A percentile compares a stretch with the other conserved stretches of the same genome.
These are phyloP conservation scores for Suillus paluster DNA, from an alignment of 768 basidiomycete species.

Conservation along the genomic window DNA sequence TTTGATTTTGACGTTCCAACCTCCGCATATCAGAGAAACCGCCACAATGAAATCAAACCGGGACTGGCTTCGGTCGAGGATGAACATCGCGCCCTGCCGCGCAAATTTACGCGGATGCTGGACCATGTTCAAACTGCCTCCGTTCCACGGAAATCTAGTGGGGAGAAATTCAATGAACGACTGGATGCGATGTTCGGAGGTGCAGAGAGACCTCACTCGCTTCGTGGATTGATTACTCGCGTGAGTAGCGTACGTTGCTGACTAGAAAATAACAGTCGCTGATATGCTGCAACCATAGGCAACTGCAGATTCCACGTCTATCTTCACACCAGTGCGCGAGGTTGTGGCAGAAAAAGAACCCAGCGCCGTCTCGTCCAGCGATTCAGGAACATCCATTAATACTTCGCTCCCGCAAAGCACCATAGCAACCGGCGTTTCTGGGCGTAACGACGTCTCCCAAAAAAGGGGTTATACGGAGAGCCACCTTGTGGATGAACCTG, in stretches of 20 bases:
- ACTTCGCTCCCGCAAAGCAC: background rate
- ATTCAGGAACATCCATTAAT: background rate
- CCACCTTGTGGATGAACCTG: background rate
- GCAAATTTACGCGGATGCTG: background rate
- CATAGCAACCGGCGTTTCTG: background rate
- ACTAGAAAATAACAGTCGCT: background rate
- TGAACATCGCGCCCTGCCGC: background rate
- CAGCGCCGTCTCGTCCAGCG: background rate
- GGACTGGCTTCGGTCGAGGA: background rate
- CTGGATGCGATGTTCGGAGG: background rate
- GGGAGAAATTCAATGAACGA: conserved; percentile 4
- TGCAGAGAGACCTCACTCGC: background rate
- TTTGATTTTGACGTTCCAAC: background rate
- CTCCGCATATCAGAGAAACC: background rate
- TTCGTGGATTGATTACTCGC: background rate
- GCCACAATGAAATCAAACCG: background rate
- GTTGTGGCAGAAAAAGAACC: background rate
- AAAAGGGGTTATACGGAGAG: background rate
- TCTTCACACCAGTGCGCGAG: background rate
- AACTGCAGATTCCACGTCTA: background rate
- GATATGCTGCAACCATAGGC: background rate
- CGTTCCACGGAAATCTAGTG: background rate
- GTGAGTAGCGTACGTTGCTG: background rate
- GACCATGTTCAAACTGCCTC: background rate
- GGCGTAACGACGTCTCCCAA: background rate